These are phyloP conservation scores for Plectosphaerella plurivora DNA, from an alignment of 2,329 filamentous ascomycete species.

Conservation along the genomic window DNA sequence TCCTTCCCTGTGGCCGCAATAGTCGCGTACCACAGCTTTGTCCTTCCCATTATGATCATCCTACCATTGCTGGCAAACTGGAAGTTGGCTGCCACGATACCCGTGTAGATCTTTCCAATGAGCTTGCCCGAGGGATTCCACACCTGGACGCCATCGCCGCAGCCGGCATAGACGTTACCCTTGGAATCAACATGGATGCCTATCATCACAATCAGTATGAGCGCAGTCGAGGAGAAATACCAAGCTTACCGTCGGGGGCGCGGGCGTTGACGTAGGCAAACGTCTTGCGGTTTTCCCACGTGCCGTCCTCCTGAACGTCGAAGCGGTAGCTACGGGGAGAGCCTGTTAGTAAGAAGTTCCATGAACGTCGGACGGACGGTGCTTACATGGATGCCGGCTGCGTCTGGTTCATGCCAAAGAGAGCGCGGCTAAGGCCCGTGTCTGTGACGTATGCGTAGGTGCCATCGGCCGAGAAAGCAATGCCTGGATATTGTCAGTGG, in stretches of 20 bases:
- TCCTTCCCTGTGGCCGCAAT: slow-evolving; percentile 14
- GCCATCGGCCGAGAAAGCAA: slow-evolving; percentile 52
- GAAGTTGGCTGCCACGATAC: slow-evolving; percentile 39
- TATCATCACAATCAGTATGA: not conserved
- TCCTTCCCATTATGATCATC: slow-evolving; percentile 29
- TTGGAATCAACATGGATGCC: slow-evolving; percentile 46
- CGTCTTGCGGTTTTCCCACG: slow-evolving; percentile 40
- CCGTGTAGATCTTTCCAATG: slow-evolving; percentile 52
- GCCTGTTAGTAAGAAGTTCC: slow-evolving; percentile 18
- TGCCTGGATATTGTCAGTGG: slow-evolving; percentile 16
- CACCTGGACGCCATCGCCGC: slow-evolving; percentile 44
- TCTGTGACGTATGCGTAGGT: slow-evolving; percentile 51
- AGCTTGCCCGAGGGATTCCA: slow-evolving; percentile 41
- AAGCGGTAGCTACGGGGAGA: slow-evolving; percentile 35
- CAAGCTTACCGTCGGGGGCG: slow-evolving; percentile 50
- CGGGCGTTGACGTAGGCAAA: slow-evolving; percentile 53
- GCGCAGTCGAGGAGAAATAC: not conserved
- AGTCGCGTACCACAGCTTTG: slow-evolving; percentile 26
- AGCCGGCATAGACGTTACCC: slow-evolving; percentile 51
- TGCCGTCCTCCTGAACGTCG: slow-evolving; percentile 39
- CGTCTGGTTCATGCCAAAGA: slow-evolving; percentile 35
- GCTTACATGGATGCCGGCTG: slow-evolving; percentile 43
- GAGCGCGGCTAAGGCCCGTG: slow-evolving; percentile 43
- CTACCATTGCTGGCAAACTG: slow-evolving; percentile 33
- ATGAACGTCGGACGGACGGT: not conserved